phyloP scores from a whole-genome alignment of 73 alveolate species.

The Breviolum minutum region DNA sequence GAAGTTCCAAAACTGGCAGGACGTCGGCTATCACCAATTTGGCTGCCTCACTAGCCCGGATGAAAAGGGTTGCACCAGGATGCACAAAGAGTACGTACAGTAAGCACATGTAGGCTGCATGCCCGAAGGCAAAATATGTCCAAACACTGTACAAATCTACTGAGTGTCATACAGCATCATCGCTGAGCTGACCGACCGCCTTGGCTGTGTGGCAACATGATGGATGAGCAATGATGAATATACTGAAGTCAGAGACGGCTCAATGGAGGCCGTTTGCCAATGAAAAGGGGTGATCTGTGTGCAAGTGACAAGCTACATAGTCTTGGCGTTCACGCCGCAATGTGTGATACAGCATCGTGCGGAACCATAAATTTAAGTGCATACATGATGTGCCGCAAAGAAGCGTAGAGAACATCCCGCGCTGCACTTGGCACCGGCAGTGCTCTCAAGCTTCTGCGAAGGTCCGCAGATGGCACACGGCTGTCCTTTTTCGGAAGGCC shows the following conservation, averaged over 20 bases:
- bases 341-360: too few species aligned
- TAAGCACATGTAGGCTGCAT: too few species aligned
- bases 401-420: not conserved
- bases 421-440: constrained; percentile 19
- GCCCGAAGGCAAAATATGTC: too few species aligned
- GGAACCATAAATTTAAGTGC: too few species aligned
- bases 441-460: constrained; percentile 3
- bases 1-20: not conserved
- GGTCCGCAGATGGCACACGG: constrained; percentile 8
- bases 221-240: too few species aligned
- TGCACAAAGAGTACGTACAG: too few species aligned
- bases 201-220: not conserved
- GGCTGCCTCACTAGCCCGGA: not conserved
- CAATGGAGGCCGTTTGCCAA: too few species aligned
- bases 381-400: not conserved
- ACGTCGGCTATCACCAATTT: not conserved
- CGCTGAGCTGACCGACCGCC: constrained; percentile 13
- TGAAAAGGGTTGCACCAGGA: not conserved
- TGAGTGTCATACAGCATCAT: constrained; percentile 17
- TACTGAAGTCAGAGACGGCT: too few species aligned
- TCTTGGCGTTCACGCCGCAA: too few species aligned
- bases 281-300: too few species aligned
- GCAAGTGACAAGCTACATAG: too few species aligned
- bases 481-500: not conserved
- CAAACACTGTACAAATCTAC: not conserved